phyloP scores from a whole-genome alignment of 305 asterid genomes.

The Petunia hybrid region DNA sequence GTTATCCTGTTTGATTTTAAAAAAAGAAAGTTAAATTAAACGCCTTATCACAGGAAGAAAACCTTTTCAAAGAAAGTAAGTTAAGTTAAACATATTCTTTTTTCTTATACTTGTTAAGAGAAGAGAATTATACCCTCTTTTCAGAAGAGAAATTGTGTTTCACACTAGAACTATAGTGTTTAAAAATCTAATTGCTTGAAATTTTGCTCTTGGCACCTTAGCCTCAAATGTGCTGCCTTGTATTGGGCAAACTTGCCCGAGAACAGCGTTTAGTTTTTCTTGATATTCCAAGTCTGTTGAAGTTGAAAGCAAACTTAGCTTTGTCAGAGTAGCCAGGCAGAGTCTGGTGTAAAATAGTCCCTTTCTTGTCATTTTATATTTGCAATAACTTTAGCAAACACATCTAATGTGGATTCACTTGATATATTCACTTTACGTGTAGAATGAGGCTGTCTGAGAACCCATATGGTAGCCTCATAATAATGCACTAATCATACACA shows the following conservation, averaged over 20 bases:
- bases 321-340: background rate
- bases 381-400: background rate
- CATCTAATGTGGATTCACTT: background rate
- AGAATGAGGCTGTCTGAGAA: background rate
- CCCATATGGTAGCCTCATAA: slow-evolving; percentile 14
- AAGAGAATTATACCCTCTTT: background rate
- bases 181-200: background rate
- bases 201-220: no score
- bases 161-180: slow-evolving; percentile 14
- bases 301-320: slow-evolving; percentile 21
- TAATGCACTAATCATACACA: background rate
- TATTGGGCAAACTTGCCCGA: no score
- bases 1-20: background rate
- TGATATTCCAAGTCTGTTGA: slow-evolving; percentile 11
- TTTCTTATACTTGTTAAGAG: background rate
- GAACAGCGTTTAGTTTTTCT: background rate
- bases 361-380: background rate
- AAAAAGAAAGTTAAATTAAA: background rate
- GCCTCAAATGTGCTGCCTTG: no score
- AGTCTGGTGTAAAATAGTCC: background rate
- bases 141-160: background rate
- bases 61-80: background rate
- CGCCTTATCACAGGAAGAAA: no score
- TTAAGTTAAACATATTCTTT: background rate
- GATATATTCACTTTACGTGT: slow-evolving; percentile 13